Conservation (phyloP, 768 basidiomycete genomes). For the Tubosaeta sp. region DNA sequence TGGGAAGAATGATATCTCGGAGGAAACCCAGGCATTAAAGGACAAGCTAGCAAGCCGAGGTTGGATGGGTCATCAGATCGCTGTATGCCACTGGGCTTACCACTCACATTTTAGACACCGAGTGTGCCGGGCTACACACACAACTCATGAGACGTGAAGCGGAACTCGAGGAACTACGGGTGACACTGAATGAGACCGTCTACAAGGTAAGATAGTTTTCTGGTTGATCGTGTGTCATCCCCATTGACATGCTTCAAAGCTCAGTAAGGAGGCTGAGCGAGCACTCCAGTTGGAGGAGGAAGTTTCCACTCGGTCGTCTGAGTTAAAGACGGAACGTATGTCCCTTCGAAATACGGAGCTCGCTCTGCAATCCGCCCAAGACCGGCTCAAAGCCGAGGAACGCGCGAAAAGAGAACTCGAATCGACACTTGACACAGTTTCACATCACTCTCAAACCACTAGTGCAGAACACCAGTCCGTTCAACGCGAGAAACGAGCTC, state of each 20-base stretch:
- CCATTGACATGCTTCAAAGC: conserved; percentile 34
- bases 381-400: conserved; percentile 49
- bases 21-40: conserved; percentile 35
- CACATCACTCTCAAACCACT: conserved; percentile 48
- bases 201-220: conserved; percentile 30
- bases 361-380: conserved; percentile 44
- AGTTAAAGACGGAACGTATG: conserved; percentile 53
- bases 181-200: conserved; percentile 33
- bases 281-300: conserved; percentile 52
- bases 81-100: conserved; percentile 3
- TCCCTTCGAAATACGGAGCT: conserved; percentile 48
- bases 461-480: conserved; percentile 41
- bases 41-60: conserved; percentile 36
- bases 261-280: conserved; percentile 54
- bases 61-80: conserved; percentile 11
- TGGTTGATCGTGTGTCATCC: not conserved
- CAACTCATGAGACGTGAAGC: conserved; percentile 35
- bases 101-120: conserved; percentile 27
- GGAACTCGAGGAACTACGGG: conserved; percentile 33
- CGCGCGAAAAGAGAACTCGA: conserved; percentile 52
- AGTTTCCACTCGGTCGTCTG: conserved; percentile 46
- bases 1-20: conserved; percentile 37
- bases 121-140: conserved; percentile 32
- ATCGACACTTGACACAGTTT: conserved; percentile 49
- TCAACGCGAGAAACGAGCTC: conserved; percentile 52